These are phyloP conservation scores for Penicillium goetzii DNA, from an alignment of 495 filamentous ascomycete genomes.

Conservation along the genomic window DNA sequence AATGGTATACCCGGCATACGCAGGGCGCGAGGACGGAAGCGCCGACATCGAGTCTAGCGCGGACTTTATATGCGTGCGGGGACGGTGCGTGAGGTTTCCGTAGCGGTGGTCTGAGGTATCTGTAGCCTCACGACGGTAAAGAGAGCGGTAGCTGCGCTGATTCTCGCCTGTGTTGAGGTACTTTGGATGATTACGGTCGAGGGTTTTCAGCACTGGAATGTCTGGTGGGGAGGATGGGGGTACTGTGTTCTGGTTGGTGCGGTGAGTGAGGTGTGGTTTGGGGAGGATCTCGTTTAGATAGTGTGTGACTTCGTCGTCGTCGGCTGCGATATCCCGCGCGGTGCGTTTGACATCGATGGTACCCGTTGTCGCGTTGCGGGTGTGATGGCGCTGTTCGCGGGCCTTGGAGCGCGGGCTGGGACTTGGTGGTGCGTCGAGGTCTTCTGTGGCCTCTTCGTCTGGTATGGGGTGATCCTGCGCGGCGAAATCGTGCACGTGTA, in stretches of 20 bases:
- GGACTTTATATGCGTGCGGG: constrained; percentile 41
- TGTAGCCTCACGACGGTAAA: constrained; percentile 27
- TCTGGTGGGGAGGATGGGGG: constrained; percentile 45
- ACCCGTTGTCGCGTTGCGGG: constrained; percentile 32
- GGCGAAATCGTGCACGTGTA: constrained; percentile 41
- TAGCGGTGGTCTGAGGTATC: constrained; percentile 21
- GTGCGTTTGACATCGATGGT: constrained; percentile 32
- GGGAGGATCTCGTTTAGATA: constrained; percentile 38
- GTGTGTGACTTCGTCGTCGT: constrained; percentile 38
- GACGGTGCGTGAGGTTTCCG: constrained; percentile 22
- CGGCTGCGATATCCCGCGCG: constrained; percentile 32
- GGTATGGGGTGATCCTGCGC: constrained; percentile 29
- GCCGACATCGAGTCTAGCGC: constrained; percentile 31
- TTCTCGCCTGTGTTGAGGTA: constrained; percentile 27
- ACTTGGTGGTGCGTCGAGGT: constrained; percentile 44
- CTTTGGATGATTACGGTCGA: constrained; percentile 27
- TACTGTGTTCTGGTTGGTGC: constrained; percentile 18
- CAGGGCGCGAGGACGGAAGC: constrained; percentile 13
- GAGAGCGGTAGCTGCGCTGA: constrained; percentile 35
- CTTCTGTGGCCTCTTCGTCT: constrained; percentile 39
- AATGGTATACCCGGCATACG: constrained; percentile 30
- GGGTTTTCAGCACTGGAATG: constrained; percentile 29
- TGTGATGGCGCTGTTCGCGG: constrained; percentile 25
- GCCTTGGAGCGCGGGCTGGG: constrained; percentile 47
- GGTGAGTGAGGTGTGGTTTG: constrained; percentile 22